Percentiles rank a stretch among this genome's conserved stretches.
Conservation (phyloP, 805 yeast genomes). For the Clavispora phyllophila region DNA sequence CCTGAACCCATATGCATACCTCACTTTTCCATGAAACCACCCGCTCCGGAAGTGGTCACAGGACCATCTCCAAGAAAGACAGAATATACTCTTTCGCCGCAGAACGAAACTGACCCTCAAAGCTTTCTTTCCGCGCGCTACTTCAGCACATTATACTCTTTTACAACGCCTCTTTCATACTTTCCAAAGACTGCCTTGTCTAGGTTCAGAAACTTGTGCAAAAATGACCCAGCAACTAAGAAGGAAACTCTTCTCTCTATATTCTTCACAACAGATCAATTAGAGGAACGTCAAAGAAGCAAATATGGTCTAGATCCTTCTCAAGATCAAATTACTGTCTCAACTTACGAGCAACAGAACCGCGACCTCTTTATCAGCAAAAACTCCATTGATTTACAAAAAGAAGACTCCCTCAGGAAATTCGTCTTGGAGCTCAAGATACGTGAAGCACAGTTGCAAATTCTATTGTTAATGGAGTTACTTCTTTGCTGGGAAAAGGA, state of each 20-base stretch:
- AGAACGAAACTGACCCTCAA: constrained; percentile 21
- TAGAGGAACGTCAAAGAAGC: constrained; percentile 41
- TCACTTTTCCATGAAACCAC: constrained; percentile 17
- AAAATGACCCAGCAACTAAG: constrained; percentile 14
- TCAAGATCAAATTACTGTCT: background rate
- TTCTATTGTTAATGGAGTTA: constrained; percentile 44
- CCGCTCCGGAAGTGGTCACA: background rate
- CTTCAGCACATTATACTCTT: constrained; percentile 32
- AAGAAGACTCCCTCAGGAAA: constrained; percentile 19
- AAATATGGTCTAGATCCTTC: constrained; percentile 19
- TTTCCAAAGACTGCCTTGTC: constrained; percentile 48
- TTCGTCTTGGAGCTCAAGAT: constrained; percentile 41
- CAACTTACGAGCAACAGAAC: constrained; percentile 19
- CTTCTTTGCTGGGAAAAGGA: constrained; percentile 30
- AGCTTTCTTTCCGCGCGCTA: constrained; percentile 31
- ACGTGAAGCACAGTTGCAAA: constrained; percentile 54
- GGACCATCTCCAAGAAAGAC: background rate
- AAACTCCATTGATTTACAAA: constrained; percentile 2
- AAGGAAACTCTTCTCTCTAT: constrained; percentile 24
- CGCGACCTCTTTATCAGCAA: constrained; percentile 17
- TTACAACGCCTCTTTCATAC: constrained; percentile 36
- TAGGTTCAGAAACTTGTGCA: constrained; percentile 41
- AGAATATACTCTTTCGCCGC: constrained; percentile 11
- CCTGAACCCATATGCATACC: background rate
- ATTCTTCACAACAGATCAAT: constrained; percentile 28